phyloP scores from a whole-genome alignment of 2,329 filamentous ascomycete genomes.

The Akanthomyces lecanii region DNA sequence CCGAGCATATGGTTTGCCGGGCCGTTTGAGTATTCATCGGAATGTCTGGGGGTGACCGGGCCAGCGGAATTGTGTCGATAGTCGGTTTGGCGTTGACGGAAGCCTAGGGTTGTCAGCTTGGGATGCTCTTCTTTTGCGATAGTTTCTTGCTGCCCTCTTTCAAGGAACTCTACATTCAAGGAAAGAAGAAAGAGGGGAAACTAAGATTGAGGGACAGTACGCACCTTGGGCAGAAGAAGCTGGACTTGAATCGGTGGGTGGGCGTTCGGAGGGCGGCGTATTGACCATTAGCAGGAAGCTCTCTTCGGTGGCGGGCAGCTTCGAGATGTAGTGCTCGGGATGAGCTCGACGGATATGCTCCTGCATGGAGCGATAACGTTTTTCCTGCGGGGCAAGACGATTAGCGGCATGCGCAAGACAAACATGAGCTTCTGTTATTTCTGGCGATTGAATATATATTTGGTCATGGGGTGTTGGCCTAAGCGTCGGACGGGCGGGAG shows the following conservation, averaged over 20 bases:
- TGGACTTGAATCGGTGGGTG: conserved; percentile 32
- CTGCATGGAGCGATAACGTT: conserved; percentile 97
- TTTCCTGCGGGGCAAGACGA: conserved; percentile 55
- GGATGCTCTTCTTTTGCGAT: neutral
- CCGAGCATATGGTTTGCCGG: conserved; percentile 41
- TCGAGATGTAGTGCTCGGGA: conserved; percentile 94
- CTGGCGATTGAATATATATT: neutral
- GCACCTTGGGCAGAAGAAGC: conserved; percentile 31
- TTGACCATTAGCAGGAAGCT: conserved; percentile 97
- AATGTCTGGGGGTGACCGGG: conserved; percentile 63
- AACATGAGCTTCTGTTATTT: neutral
- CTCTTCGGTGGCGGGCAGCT: conserved; percentile 95
- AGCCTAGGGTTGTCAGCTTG: conserved; percentile 33
- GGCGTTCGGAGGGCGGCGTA: conserved; percentile 73
- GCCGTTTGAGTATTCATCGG: conserved; percentile 62
- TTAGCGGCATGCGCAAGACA: conserved; percentile 20
- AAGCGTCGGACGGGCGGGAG: neutral
- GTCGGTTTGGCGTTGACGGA: conserved; percentile 60
- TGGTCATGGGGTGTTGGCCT: neutral
- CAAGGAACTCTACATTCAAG: too few relatives aligned
- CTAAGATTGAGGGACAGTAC: conserved; percentile 24
- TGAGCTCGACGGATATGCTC: conserved; percentile 98
- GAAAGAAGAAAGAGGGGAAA: neutral
- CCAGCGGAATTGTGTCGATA: conserved; percentile 63
- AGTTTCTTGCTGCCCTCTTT: neutral